A percentile compares a stretch with the other conserved stretches of the same genome.
These are phyloP conservation scores for Fusarium tanahbumbuense DNA, from an alignment of 2,329 filamentous ascomycete species.

Conservation along the genomic window DNA sequence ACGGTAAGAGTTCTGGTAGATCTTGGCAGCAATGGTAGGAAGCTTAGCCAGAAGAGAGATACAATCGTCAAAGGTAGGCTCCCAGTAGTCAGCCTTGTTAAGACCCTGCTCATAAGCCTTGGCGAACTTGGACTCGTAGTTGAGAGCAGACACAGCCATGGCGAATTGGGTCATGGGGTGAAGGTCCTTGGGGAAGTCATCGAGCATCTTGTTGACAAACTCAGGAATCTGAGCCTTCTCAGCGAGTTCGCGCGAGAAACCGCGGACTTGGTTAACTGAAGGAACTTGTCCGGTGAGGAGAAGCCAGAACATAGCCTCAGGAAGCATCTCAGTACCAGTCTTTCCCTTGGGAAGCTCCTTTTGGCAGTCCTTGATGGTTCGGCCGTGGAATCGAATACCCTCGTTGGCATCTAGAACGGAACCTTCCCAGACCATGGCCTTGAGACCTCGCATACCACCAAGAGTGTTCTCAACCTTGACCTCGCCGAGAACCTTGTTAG, in stretches of 20 bases:
- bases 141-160: constrained; percentile 94
- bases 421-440: constrained; percentile 99
- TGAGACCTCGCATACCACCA: constrained; percentile 96
- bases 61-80: constrained; percentile 94
- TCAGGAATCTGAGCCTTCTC: constrained; percentile 84
- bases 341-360: constrained; percentile 91
- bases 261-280: constrained; percentile 81
- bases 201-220: constrained; percentile 88
- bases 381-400: constrained; percentile 97
- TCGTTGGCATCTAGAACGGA: constrained; percentile 96
- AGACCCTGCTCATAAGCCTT: constrained; percentile 91
- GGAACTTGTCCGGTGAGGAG: constrained; percentile 94
- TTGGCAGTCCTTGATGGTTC: constrained; percentile 98
- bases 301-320: constrained; percentile 99
- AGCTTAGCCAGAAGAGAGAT: constrained; percentile 96
- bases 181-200: constrained; percentile 87
- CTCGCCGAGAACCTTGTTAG: constrained; percentile 85
- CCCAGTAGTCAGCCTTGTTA: constrained; percentile 98
- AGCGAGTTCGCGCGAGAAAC: constrained; percentile 86
- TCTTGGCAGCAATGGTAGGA: constrained; percentile 95
- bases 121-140: constrained; percentile 93
- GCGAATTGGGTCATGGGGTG: constrained; percentile 99
- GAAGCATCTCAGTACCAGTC: constrained; percentile 94
- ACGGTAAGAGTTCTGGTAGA: constrained; percentile 91
- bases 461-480: constrained; percentile 94